Evolutionary conservation across 225 moss, liverwort and hornwort genomes (phyloP), one percentile per base, ranked within the genome.

Genomic region (Climacium dendroides): DNA sequence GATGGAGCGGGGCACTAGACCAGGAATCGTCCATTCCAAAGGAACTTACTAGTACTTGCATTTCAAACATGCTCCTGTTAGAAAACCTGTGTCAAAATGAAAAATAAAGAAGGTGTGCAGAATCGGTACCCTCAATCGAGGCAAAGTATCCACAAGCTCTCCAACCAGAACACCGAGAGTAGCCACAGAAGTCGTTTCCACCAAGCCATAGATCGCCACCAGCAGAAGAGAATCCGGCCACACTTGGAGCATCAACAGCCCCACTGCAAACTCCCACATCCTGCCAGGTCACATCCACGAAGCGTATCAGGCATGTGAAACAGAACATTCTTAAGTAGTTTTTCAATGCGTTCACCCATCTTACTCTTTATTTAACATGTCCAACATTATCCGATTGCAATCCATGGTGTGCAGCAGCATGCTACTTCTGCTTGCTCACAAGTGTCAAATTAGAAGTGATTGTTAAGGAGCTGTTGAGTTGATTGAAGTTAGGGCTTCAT

Each of bases 261-360:
- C 96, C 77, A 97, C 98, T 53, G 96, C 97, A 85, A 99, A 99
- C 87, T 99, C 98, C 98, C 98, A 99, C 97, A 96, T 99, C 89
- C 98, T 99, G 95, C 74, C 78, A 82, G 41, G 72, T 58, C 16
- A n/a, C n/a, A n/a, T n/a, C n/a, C n/a, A n/a, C n/a, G n/a, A n/a
- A n/a, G n/a, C n/a, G n/a, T n/a, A n/a, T n/a, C n/a, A n/a, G n/a
- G n/a, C n/a, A n/a, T n/a, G n/a, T n/a, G n/a, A n/a, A n/a, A n/a
- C n/a, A n/a, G n/a, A 69, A 67, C 39, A 83, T 70, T 83, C 83
- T 83, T 30, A 15, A 41, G 55, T 55, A 55, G 20, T 70, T 23
- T n/a, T 37, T 82, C 67, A 37, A 53, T 19, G 37, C 29, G 29
- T 67, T 26, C 54, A 54, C 20, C 53, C 13, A 82, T 25, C 66